Evolutionary conservation across 2,329 filamentous ascomycete genomes (phyloP).

Genomic region (Sclerotiophoma versabilis): DNA sequence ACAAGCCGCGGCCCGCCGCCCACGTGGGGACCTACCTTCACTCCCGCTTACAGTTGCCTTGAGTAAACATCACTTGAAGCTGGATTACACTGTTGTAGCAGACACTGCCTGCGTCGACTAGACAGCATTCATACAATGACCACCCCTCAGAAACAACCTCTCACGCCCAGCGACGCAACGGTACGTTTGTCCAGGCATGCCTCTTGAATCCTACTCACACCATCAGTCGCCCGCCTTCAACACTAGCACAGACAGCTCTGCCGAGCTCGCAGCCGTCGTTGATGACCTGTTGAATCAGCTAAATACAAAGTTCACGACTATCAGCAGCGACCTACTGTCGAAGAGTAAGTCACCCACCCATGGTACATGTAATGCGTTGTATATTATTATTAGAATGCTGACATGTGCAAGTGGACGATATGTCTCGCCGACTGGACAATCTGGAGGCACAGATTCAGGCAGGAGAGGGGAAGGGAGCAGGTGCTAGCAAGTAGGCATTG

Average conservation of each 20-base stretch:
- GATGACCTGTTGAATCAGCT: constrained; percentile 87
- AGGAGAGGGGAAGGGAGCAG: constrained; percentile 52
- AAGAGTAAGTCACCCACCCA: constrained; percentile 71
- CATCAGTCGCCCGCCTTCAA: constrained; percentile 23
- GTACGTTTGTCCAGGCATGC: background rate
- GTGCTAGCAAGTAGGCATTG: constrained; percentile 17
- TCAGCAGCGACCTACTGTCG: constrained; percentile 85
- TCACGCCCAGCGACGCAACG: constrained; percentile 7
- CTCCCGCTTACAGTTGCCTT: background rate
- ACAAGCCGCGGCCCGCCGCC: constrained; percentile 32
- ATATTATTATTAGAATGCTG: background rate
- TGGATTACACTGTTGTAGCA: too few relatives aligned
- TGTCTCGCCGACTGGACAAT: constrained; percentile 84
- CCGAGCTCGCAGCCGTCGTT: constrained; percentile 78
- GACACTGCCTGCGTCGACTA: background rate
- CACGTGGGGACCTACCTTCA: constrained; percentile 25
- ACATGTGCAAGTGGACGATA: constrained; percentile 79
- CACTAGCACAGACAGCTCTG: constrained; percentile 42
- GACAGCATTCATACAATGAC: constrained; percentile 23
- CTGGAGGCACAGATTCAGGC: constrained; percentile 76
- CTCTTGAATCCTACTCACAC: constrained; percentile 1
- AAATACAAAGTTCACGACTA: constrained; percentile 81
- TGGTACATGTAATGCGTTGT: too few relatives aligned
- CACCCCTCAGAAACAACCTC: constrained; percentile 17
- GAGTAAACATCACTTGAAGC: background rate